A percentile compares a stretch with the other conserved stretches of the same genome.
phyloP scores from a whole-genome alignment of 78 protist species.

The Speleostelium caveatum region DNA sequence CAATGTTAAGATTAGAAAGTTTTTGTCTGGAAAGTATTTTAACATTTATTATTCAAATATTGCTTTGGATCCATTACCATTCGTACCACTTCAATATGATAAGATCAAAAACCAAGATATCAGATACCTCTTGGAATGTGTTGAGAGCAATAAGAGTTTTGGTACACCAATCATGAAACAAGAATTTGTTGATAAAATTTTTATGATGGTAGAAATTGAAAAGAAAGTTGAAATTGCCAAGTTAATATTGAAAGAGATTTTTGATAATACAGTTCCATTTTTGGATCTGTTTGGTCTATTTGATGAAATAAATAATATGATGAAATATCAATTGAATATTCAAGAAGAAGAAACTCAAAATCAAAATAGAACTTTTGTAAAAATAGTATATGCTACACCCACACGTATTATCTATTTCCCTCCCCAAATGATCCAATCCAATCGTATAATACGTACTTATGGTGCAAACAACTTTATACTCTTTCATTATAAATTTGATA shows the following conservation, averaged over 20 bases:
- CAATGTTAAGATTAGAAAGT: too few species aligned
- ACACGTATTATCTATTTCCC: conserved; percentile 8
- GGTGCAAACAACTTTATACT: neutral
- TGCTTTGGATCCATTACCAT: too few species aligned
- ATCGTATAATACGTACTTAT: conserved; percentile 11
- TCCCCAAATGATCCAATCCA: conserved; percentile 4
- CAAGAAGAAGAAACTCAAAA: neutral
- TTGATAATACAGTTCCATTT: neutral
- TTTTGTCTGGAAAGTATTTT: too few species aligned
- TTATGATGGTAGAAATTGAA: neutral
- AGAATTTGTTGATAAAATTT: neutral
- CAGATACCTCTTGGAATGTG: neutral
- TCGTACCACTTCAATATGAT: too few species aligned
- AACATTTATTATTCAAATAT: too few species aligned
- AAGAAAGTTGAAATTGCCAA: neutral
- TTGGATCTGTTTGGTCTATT: neutral
- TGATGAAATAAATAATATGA: neutral
- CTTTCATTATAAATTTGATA: conserved; percentile 21
- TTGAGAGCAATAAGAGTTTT: neutral
- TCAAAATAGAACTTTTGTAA: neutral
- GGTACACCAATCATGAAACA: neutral
- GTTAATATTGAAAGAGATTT: neutral
- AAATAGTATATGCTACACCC: conserved; percentile 36
- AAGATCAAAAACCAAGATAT: neutral
- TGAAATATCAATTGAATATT: neutral